Base-by-base conservation (phyloP, 257 asterid genomes). In the Capsicum rhomboideum region DNA sequence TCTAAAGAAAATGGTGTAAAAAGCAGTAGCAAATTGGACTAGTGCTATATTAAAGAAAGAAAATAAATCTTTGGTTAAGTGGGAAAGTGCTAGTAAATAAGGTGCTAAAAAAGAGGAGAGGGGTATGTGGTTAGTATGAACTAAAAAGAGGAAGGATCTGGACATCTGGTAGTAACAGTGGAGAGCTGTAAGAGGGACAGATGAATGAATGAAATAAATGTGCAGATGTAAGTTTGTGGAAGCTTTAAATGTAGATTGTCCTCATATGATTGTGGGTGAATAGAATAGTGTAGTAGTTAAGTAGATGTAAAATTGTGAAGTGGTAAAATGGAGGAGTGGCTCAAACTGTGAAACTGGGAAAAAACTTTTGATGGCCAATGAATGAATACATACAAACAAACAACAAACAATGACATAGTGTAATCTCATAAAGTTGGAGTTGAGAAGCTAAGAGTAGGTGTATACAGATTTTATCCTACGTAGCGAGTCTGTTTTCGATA, bases 201-300 rank as follows among this genome's bases (percentile, higher is more conserved):
- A 28, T 50, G 81, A 77, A 77, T 77, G 63, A 77, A 77, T 77
- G 61, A 75, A 77, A 77, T 28, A 77, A 77, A 49, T 50, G 46
- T 75, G 40, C 56, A 49, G 61, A 75, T 49, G 81, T 26, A 3
- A 67, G 50, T 31, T 18, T 67, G 42, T 75, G 26, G 55, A 16
- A 75, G 63, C 63, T 75, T 75, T 75, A 75, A 75, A 50, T 77
- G 82, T 46, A 50, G 44, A 77, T 50, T 77, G 82, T 50, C 63
- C 21, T 50, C 26, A 77, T 77, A 9, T 77, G 6, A 50, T 26
- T 8, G 1, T 75, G 26, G 81, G 18, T 77, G 17, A 77, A 75
- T 50, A 26, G 6, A 40, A 4, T 34, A 6, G 61, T 49, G n/a
- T n/a, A n/a, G n/a, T 46, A 21, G 21, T 72, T 40, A 34, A 2